Evolutionary conservation across 2,329 filamentous ascomycete genomes (phyloP).

Genomic region (Venturia pyrina): DNA sequence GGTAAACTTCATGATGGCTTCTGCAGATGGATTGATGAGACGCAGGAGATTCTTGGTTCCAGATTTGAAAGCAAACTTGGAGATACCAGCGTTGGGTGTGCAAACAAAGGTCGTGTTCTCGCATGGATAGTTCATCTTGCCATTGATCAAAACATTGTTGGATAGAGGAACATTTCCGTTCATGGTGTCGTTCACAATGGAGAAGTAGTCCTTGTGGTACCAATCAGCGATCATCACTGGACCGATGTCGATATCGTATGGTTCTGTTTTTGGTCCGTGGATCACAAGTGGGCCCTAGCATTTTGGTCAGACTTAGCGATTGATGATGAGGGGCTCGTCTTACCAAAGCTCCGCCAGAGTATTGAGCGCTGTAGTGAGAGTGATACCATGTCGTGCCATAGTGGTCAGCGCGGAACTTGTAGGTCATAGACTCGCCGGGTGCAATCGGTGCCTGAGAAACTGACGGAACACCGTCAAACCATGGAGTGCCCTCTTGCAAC

Average conservation of each 20-base stretch:
- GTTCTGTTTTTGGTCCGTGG: constrained; percentile 17
- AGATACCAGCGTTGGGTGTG: constrained; percentile 17
- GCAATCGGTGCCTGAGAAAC: constrained; percentile 26
- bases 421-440: constrained; percentile 21
- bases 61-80: constrained; percentile 29
- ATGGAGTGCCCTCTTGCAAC: constrained; percentile 23
- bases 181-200: constrained; percentile 16
- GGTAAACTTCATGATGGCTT: constrained; percentile 32
- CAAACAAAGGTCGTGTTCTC: constrained; percentile 18
- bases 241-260: constrained; percentile 22
- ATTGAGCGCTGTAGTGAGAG: constrained; percentile 22
- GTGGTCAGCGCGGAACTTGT: constrained; percentile 21
- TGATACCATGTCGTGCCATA: constrained; percentile 14
- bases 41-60: constrained; percentile 33
- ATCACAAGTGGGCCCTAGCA: constrained; percentile 20
- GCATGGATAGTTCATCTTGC: constrained; percentile 22
- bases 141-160: constrained; percentile 17
- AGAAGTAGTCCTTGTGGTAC: constrained; percentile 18
- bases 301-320: background rate
- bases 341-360: constrained; percentile 19
- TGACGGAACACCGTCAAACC: constrained; percentile 28
- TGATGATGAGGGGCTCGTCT: background rate
- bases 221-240: constrained; percentile 19
- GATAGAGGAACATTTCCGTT: constrained; percentile 5
- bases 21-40: constrained; percentile 33